Base-by-base conservation (phyloP, 2,329 filamentous ascomycete genomes). In the Aspergillus ruber region DNA sequence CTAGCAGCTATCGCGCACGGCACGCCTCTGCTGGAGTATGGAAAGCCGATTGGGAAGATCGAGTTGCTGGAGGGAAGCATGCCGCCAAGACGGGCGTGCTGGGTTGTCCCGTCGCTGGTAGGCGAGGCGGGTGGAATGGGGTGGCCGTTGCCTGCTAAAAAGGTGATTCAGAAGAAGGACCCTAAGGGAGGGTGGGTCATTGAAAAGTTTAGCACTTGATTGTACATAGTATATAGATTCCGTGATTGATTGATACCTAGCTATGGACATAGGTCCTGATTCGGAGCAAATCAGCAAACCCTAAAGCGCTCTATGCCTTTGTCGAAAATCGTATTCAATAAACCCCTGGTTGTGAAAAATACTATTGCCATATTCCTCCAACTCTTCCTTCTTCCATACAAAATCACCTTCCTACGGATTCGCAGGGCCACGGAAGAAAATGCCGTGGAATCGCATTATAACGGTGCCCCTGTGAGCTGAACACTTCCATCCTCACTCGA, bases 11-110 rank as follows among this genome's bases (percentile, higher is more conserved):
- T 97, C 46, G 88, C 90, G 4, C 85, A 89, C 63, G 88, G 87
- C 0, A 97, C 93, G 10, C 88, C 90, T 43, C 72, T 98, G 46
- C 67, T 97, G 18, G 81, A 81, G 33, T 90, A 91, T 56, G 88
- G 89, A 3, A 97, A 97, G 73, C 91, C 93, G 1, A 84, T 96
- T 63, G 93, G 93, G 57, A 90, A 93, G 74, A 80, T 87, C 12
- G 74, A 78, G 52, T 67, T 70, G 36, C 69, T 74, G 42, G 70
- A 66, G 9, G 74, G 72, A 0, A 36, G 33, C 10, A 65, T 69
- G 43, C 70, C 65, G 39, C 75, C 74, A 57, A 71, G 71, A 52
- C 79, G 90, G 43, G 85, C 93, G 68, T 90, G 86, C 58, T 94
- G 87, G 81, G 86, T 95, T 2, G 81, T 91, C 55, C 85, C 90